Conservation (phyloP, 1,284 basidiomycete genomes). For the Microbotryum saponariae region DNA sequence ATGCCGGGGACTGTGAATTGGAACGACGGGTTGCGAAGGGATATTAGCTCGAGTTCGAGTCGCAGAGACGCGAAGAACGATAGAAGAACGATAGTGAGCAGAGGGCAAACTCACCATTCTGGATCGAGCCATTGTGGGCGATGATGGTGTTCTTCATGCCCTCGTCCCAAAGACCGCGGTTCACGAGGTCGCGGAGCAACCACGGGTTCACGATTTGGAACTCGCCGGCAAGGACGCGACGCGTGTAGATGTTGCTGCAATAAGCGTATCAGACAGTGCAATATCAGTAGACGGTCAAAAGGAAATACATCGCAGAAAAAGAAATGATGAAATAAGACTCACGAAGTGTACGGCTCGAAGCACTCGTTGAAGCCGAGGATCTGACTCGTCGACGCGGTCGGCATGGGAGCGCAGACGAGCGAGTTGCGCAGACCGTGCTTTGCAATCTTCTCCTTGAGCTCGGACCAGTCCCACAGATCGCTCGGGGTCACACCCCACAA, state of each 20-base stretch:
- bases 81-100: not conserved
- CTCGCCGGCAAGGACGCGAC: constrained; percentile 97
- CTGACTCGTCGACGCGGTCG: constrained; percentile 96
- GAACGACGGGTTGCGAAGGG: not conserved
- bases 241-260: constrained; percentile 91
- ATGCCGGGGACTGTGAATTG: constrained; percentile 50
- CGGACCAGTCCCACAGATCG: constrained; percentile 89
- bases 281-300: not conserved
- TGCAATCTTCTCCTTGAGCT: constrained; percentile 82
- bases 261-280: not conserved
- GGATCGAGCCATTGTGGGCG: constrained; percentile 90
- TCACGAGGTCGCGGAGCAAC: constrained; percentile 93
- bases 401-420: constrained; percentile 93
- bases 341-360: constrained; percentile 93
- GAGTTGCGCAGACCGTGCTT: constrained; percentile 85
- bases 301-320: not conserved
- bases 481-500: constrained; percentile 91
- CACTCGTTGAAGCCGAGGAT: constrained; percentile 99
- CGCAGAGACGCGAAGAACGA: not conserved
- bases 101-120: constrained; percentile 54
- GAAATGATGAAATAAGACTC: constrained; percentile 26
- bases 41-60: not conserved
- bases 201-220: constrained; percentile 99
- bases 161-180: constrained; percentile 92
- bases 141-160: constrained; percentile 99